Evolutionary conservation across 2,329 filamentous ascomycete species (phyloP), one percentile per base, ranked within the genome.

Genomic region (Trichophyton verrucosum): DNA sequence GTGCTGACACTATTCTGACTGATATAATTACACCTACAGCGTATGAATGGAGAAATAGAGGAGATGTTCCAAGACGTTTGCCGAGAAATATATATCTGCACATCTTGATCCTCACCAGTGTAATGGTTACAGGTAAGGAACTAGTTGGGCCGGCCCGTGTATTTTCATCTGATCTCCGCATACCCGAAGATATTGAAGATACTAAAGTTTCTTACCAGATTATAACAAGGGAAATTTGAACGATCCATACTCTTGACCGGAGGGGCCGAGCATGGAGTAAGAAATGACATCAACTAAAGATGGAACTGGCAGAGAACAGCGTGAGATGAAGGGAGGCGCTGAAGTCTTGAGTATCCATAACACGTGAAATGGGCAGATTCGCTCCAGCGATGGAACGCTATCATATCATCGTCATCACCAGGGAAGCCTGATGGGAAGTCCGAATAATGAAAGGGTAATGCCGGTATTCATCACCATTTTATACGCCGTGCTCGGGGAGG

Each of bases 121-220:
- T 36, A 17, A 55, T 55, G 27, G 27, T 51, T 33, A 55, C 51
- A 55, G 51, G 27, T 55, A 38, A 27, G 30, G n/a, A 36, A 55
- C 30, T 33, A 55, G 51, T 55, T 55, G 51, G 51, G n/a, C 24
- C 51, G 51, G 51, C 51, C 51, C 51, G 51, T 55, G 51, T 33
- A 55, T 36, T 17, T 36, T 55, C 27, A 17, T 36, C 27, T 33
- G 27, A 33, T 55, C 51, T 20, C 47, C 47, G 47, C 47, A 53
- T 53, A 15, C 47, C 47, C 47, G 47, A 53, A 53, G 22, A 53
- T 47, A 17, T 9, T 20, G n/a, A 8, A 38, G 8, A 11, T 11
- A 13, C 33, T 13, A 38, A 38, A 38, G 6, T 30, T 30, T 30
- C 33, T 38, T 38, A 38, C 27, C 27, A 30, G 27, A 30, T 27